These are phyloP conservation scores for Proliferodiscus dingleyae DNA, from an alignment of 2,329 filamentous ascomycete genomes.

Conservation along the genomic window DNA sequence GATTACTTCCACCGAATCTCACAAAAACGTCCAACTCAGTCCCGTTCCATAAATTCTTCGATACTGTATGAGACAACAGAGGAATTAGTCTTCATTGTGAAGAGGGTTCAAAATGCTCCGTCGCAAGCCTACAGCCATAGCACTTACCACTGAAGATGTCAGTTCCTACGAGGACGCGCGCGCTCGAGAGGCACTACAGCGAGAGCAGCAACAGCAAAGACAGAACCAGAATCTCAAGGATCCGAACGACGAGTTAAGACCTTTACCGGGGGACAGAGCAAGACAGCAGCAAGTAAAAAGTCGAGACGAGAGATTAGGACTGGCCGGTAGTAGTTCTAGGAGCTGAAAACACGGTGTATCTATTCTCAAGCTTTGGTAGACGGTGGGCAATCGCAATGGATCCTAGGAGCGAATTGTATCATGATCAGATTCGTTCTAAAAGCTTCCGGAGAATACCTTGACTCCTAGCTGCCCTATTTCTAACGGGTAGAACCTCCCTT, in stretches of 20 bases:
- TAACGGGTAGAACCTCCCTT: too few relatives aligned
- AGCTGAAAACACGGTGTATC: too few relatives aligned
- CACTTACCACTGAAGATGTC: slow-evolving; percentile 65
- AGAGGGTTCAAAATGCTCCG: slow-evolving; percentile 52
- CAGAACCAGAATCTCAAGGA: slow-evolving; percentile 16
- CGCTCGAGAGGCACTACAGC: slow-evolving; percentile 31
- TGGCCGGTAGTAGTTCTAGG: slow-evolving; percentile 22
- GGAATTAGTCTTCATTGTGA: too few relatives aligned
- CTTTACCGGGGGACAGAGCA: slow-evolving; percentile 14
- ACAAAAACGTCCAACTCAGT: neutral
- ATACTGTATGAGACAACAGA: too few relatives aligned
- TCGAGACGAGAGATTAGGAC: slow-evolving; percentile 35
- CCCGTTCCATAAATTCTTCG: neutral
- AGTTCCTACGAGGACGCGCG: slow-evolving; percentile 64
- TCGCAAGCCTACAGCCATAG: slow-evolving; percentile 61
- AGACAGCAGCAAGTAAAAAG: slow-evolving; percentile 26
- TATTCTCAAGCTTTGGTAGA: too few relatives aligned
- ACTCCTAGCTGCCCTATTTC: too few relatives aligned
- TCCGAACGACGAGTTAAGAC: slow-evolving; percentile 21
- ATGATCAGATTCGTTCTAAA: too few relatives aligned
- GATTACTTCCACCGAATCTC: neutral
- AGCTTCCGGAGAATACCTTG: too few relatives aligned
- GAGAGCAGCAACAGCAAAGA: slow-evolving; percentile 19
- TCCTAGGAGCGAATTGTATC: too few relatives aligned
- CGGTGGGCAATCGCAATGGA: too few relatives aligned